Evolutionary conservation across 768 basidiomycete genomes (phyloP), one percentile per base, ranked within the genome.

Genomic region (Clitopilus passeckerianus): DNA sequence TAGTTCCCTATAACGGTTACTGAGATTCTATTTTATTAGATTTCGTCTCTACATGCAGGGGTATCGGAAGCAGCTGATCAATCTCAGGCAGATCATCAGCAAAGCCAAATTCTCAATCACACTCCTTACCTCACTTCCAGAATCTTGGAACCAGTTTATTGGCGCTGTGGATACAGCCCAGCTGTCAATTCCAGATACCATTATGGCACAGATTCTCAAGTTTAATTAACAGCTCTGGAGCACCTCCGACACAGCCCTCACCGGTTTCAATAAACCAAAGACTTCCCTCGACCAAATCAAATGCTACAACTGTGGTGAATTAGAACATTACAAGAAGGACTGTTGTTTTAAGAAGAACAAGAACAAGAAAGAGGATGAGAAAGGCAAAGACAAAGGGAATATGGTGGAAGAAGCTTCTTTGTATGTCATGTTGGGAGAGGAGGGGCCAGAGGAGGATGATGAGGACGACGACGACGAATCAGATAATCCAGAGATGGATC

Each of bases 71-170:
- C 65, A 74, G 57, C 57, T 69, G 34, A 53, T 61, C 23, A 27
- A 24, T 18, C 59, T 72, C 18, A 69, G 66, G 12, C 50, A 61
- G 18, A 56, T 22, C 14, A 59, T 77, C 18, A 50, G 30, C 0
- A 71, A 74, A 22, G 53, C 63, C 15, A 70, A 76, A 12, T 76
- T 74, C 56, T 57, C 63, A 22, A 67, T 67, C 57, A 68, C 67
- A 0, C 57, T 76, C 10, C 66, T 74, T 24, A 70, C 68, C 1
- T 72, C 68, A 5, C 62, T 76, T 0, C 74, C 71, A 16, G 66
- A 72, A 14, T 66, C 72, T 9, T 76, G 74, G 75, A 66, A 73
- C 54, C 7, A 60, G 0, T 76, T 74, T 54, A 71, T 68, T 22
- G 60, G 61, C 0, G 52, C 63, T 7, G 56, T 69, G 12, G 64